These are phyloP conservation scores for Trichomonascus vanleenenianus DNA, from an alignment of 805 yeast species.

Conservation along the genomic window DNA sequence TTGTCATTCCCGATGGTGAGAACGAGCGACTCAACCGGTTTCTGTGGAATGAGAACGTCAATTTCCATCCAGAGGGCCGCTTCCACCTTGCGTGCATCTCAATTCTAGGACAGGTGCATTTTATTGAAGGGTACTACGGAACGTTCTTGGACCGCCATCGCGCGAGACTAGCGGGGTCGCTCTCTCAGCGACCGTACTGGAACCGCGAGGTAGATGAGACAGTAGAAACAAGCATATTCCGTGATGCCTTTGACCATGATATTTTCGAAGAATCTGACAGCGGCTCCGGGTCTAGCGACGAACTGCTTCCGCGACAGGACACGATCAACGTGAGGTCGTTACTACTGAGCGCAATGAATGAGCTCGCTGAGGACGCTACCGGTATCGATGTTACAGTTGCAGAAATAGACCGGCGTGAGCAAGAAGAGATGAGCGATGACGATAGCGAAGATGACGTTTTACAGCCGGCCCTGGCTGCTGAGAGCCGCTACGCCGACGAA, in stretches of 20 bases:
- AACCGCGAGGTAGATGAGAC: too few relatives aligned
- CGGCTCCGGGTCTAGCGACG: too few relatives aligned
- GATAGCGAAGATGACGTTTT: too few relatives aligned
- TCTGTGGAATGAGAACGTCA: slow-evolving; percentile 8
- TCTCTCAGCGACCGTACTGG: not conserved
- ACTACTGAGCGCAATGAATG: too few relatives aligned
- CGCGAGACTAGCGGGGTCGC: too few relatives aligned
- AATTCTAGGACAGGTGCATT: slow-evolving; percentile 34
- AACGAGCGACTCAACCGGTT: too few relatives aligned
- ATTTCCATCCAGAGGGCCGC: slow-evolving; percentile 13
- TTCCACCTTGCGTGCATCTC: slow-evolving; percentile 36
- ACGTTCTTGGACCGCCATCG: slow-evolving; percentile 1
- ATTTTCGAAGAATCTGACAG: not conserved
- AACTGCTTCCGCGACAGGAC: too few relatives aligned
- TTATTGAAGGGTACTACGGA: slow-evolving; percentile 17
- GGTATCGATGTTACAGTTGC: too few relatives aligned
- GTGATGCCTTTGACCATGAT: not conserved
- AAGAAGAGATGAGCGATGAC: too few relatives aligned
- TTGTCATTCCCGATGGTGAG: slow-evolving; percentile 20
- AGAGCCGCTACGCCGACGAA: not conserved
- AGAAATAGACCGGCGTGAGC: too few relatives aligned
- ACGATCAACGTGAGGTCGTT: too few relatives aligned
- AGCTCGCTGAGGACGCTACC: too few relatives aligned
- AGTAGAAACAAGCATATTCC: not conserved
- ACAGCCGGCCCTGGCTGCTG: not conserved